A percentile compares a stretch with the other conserved stretches of the same genome.
These are phyloP conservation scores for Theobroma cacao DNA, from an alignment of 345 rosid species.

Conservation along the genomic window DNA sequence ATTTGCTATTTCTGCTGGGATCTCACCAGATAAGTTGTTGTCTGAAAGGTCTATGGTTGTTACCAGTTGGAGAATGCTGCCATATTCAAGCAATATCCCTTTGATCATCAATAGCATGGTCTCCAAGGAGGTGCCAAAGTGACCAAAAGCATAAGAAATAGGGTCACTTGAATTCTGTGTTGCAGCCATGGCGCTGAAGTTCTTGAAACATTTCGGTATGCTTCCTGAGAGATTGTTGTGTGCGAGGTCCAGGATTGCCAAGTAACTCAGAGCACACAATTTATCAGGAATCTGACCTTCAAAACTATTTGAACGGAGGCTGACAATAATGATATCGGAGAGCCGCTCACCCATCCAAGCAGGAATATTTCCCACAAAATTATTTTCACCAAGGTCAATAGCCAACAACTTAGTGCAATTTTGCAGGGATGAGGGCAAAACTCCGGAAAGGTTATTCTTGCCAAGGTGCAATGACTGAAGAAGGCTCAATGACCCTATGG, in stretches of 20 bases:
- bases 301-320: conserved; percentile 17
- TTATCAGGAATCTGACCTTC: conserved; percentile 12
- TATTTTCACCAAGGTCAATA: conserved; percentile 8
- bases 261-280: not conserved
- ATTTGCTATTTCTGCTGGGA: conserved; percentile 15
- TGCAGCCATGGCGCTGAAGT: conserved; percentile 10
- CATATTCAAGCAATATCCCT: conserved; percentile 16
- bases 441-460: conserved; percentile 8
- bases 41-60: conserved; percentile 17
- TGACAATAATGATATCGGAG: not conserved
- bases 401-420: not conserved
- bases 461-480: conserved; percentile 21
- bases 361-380: conserved; percentile 1
- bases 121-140: not conserved
- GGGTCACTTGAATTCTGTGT: not conserved
- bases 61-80: conserved; percentile 11
- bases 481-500: conserved; percentile 10
- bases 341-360: conserved; percentile 11
- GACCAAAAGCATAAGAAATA: not conserved
- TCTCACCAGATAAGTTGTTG: conserved; percentile 8
- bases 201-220: conserved; percentile 20
- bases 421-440: not conserved
- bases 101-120: conserved; percentile 8
- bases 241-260: conserved; percentile 18
- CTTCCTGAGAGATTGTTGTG: conserved; percentile 8